These are phyloP conservation scores for Plasmodium coatneyi DNA, from an alignment of 169 alveolate species.

Conservation along the genomic window DNA sequence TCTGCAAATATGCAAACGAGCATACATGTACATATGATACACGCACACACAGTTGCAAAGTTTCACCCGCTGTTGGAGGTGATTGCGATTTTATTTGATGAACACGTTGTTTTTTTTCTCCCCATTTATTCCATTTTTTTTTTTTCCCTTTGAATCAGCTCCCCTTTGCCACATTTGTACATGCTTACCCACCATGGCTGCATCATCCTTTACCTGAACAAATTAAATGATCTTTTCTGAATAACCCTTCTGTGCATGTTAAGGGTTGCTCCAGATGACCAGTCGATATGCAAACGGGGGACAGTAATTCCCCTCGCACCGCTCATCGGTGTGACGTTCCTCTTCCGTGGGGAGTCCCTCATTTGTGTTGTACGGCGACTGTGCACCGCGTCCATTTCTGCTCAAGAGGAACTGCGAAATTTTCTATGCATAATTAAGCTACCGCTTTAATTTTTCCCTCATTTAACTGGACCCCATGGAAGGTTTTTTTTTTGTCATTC, in stretches of 20 bases:
- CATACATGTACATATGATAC: too few relatives aligned
- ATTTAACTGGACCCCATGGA: neutral
- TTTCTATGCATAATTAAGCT: neutral
- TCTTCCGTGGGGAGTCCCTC: neutral
- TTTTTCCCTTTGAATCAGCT: too few relatives aligned
- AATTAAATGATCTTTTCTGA: neutral
- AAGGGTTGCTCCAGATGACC: neutral
- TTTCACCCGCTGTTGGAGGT: neutral
- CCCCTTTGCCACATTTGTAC: neutral
- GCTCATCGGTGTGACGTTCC: neutral
- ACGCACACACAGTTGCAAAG: neutral
- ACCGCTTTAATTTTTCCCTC: neutral
- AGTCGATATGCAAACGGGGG: neutral
- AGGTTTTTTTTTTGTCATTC: neutral
- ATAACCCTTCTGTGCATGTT: neutral
- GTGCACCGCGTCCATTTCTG: neutral
- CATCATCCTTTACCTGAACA: neutral
- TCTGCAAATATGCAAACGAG: too few relatives aligned
- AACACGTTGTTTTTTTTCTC: neutral
- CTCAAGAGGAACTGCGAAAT: neutral
- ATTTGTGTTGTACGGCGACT: neutral
- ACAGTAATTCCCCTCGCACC: neutral
- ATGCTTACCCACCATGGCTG: neutral
- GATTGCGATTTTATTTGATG: neutral
- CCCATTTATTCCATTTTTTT: neutral